These are phyloP conservation scores for Cladosporium sp. DNA, from an alignment of 2,329 filamentous ascomycete species.

Conservation along the genomic window DNA sequence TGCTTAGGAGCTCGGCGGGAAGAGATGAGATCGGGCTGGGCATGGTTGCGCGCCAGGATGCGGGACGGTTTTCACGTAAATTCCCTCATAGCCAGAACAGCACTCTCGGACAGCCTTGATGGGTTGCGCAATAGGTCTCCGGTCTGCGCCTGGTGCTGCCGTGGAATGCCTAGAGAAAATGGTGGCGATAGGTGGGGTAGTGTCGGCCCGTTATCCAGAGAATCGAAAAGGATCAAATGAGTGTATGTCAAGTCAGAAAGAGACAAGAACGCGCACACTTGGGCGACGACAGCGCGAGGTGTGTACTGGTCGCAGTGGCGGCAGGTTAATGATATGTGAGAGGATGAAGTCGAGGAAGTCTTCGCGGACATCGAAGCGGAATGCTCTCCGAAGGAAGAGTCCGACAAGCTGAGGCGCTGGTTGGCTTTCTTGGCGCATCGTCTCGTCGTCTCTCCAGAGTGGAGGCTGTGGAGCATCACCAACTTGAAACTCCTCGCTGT, in stretches of 20 bases:
- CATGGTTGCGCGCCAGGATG: neutral
- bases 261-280: neutral
- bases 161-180: neutral
- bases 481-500: neutral
- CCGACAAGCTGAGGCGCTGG: neutral
- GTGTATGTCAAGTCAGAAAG: neutral
- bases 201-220: no score
- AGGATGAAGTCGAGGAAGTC: neutral
- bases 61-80: neutral
- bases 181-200: neutral
- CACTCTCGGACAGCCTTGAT: neutral
- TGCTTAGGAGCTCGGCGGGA: conserved; percentile 3
- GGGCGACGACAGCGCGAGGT: neutral
- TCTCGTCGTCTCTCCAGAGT: neutral
- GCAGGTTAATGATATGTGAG: neutral
- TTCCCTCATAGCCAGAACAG: neutral
- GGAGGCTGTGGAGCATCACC: neutral
- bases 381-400: neutral
- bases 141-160: neutral
- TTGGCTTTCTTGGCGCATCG: neutral
- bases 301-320: neutral
- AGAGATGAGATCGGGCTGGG: neutral
- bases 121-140: neutral
- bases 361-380: neutral
- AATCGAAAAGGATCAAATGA: no score